Evolutionary conservation across 768 basidiomycete genomes (phyloP).

Genomic region (Phlebiopsis gigantea): DNA sequence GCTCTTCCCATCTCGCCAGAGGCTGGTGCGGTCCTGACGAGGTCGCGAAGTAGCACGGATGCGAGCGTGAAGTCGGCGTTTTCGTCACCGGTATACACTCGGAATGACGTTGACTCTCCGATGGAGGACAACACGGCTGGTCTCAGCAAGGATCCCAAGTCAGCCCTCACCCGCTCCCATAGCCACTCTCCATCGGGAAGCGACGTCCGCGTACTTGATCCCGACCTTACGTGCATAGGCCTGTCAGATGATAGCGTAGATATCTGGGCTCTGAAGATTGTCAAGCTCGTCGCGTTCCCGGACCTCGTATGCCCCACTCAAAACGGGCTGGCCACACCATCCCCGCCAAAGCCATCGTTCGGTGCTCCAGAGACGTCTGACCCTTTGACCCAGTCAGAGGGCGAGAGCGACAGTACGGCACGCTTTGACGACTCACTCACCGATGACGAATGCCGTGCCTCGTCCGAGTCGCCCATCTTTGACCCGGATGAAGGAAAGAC

Average conservation of each 20-base stretch:
- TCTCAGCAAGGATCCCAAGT: constrained; percentile 2
- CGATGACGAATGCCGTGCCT: constrained; percentile 15
- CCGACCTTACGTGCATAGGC: constrained; percentile 74
- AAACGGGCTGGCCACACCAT: not conserved
- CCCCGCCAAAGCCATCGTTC: not conserved
- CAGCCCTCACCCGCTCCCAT: constrained; percentile 28
- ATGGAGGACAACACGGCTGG: not conserved
- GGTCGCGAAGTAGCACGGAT: constrained; percentile 38
- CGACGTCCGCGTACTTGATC: constrained; percentile 58
- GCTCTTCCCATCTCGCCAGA: constrained; percentile 20
- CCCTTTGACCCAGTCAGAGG: constrained; percentile 11
- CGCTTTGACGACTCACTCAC: constrained; percentile 18
- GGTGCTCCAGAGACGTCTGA: constrained; percentile 1
- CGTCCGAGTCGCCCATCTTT: constrained; percentile 11
- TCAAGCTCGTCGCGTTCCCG: constrained; percentile 73
- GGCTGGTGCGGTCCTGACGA: constrained; percentile 43
- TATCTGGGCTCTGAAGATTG: constrained; percentile 70
- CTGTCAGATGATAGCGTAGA: constrained; percentile 63
- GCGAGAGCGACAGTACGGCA: constrained; percentile 22
- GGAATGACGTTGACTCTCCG: not conserved
- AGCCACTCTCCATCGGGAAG: constrained; percentile 51
- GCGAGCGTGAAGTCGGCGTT: constrained; percentile 18
- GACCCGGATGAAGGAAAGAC: constrained; percentile 11
- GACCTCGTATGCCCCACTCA: constrained; percentile 48
- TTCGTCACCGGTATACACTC: constrained; percentile 3